A percentile compares a stretch with the other conserved stretches of the same genome.
These are phyloP conservation scores for Cladosporium sp. DNA, from an alignment of 2,329 filamentous ascomycete species.

Conservation along the genomic window DNA sequence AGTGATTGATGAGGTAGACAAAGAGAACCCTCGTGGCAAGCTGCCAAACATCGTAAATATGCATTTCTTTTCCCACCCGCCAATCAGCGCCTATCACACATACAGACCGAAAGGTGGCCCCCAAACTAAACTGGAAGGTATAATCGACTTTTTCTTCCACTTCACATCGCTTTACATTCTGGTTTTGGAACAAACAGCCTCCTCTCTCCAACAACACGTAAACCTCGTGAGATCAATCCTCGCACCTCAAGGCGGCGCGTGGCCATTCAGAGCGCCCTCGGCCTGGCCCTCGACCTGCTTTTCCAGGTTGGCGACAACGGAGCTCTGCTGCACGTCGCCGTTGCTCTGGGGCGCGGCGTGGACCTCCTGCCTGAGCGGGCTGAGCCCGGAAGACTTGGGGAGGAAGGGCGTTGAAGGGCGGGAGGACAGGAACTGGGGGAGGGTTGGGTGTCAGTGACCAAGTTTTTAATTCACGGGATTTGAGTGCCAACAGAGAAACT, in stretches of 20 bases:
- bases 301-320: conserved; percentile 28
- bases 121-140: too few relatives aligned
- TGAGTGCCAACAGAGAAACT: conserved; percentile 34
- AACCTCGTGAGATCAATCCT: neutral
- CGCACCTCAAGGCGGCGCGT: neutral
- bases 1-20: too few relatives aligned
- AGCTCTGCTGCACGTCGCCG: conserved; percentile 24
- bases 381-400: conserved; percentile 35
- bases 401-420: conserved; percentile 63
- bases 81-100: too few relatives aligned
- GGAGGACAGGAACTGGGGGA: conserved; percentile 62
- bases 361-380: conserved; percentile 23
- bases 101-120: too few relatives aligned
- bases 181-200: too few relatives aligned
- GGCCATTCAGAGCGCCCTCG: neutral
- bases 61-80: too few relatives aligned
- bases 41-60: too few relatives aligned
- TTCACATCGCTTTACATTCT: too few relatives aligned
- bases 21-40: too few relatives aligned
- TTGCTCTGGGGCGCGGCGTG: conserved; percentile 26
- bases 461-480: too few relatives aligned
- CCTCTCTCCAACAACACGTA: too few relatives aligned
- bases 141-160: too few relatives aligned
- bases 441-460: neutral
- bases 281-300: conserved; percentile 18